Evolutionary conservation across 768 basidiomycete genomes (phyloP), one percentile per base, ranked within the genome.

Genomic region (Phanerochaete sordida): DNA sequence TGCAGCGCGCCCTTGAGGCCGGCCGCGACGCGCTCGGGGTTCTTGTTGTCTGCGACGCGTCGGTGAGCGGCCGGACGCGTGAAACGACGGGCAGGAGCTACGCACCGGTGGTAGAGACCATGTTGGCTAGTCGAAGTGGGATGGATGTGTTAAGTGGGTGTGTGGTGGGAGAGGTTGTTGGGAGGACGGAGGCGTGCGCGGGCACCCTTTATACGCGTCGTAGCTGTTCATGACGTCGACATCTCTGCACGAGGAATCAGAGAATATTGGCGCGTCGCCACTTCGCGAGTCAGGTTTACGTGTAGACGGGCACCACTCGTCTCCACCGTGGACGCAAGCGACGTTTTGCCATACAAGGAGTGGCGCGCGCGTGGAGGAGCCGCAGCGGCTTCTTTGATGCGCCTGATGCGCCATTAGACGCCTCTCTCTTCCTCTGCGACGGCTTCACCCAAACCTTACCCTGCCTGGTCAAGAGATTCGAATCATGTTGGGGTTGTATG

Each of bases 1-100:
- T 78, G 73, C 5, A 85, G 74, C 11, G 83, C 75, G n/a, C 84
- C 83, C 66, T 84, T 85, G 56, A 83, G 72, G 31, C 85, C 85
- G 1, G 80, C 82, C 26, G 77, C 77, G 49, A 86, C 83, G 63
- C 79, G 80, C 6, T 73, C 62, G 15, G 75, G 67, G 52, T 81
- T 75, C 66, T 82, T 80, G 35, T 62, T 56, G 16, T 59, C 58
- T 59, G 23, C 46, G 48, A 26, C 26, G 19, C 19, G 23, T 46
- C 44, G 44, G 8, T 19, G 8, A 46, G 19, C 44, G 16, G 8
- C 7, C 44, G 19, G 23, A 6, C 19, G 19, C 44, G 44, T 8
- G 7, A 19, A 19, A 7, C 19, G 44, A n/a, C 44, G 44, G 33
- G n/a, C n/a, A n/a, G n/a, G n/a, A n/a, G 33, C 6, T 24, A 48